Percentiles rank a stretch among this genome's conserved stretches.
phyloP scores from a whole-genome alignment of 805 yeast genomes.

The Kuraishia ogatae region DNA sequence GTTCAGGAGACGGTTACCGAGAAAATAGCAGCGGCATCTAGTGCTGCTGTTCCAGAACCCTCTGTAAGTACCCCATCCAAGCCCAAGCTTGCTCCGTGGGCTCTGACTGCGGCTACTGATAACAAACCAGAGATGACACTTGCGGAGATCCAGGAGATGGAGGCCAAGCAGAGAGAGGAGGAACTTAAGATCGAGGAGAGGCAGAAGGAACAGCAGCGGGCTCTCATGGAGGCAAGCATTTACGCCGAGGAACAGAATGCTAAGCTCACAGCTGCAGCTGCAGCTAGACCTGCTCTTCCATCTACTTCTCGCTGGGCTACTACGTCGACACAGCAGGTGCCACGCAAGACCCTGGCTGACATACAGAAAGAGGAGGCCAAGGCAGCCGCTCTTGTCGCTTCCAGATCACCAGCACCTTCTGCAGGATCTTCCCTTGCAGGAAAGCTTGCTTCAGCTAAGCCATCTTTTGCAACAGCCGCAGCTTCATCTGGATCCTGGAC shows the following conservation, averaged over 20 bases:
- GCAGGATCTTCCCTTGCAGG: constrained; percentile 12
- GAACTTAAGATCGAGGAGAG: constrained; percentile 21
- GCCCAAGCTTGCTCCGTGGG: constrained; percentile 46
- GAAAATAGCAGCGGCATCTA: constrained; percentile 1
- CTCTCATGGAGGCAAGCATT: not conserved
- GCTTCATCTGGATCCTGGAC: constrained; percentile 24
- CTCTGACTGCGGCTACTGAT: constrained; percentile 19
- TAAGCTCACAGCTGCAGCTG: constrained; percentile 16
- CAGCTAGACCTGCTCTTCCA: constrained; percentile 17
- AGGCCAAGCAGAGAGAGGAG: constrained; percentile 39
- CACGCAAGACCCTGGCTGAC: constrained; percentile 14
- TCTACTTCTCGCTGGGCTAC: constrained; percentile 14
- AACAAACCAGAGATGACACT: constrained; percentile 33
- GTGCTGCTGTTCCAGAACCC: not conserved
- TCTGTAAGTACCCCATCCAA: constrained; percentile 4
- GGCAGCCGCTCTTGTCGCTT: constrained; percentile 15
- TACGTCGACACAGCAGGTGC: constrained; percentile 5
- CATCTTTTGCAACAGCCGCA: constrained; percentile 14
- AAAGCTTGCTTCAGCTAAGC: constrained; percentile 8
- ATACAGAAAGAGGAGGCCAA: constrained; percentile 8
- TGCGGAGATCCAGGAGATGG: constrained; percentile 37
- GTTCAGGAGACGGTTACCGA: constrained; percentile 1
- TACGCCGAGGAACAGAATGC: constrained; percentile 9
- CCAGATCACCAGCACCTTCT: constrained; percentile 16
- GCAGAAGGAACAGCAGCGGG: constrained; percentile 4